phyloP scores from a whole-genome alignment of 2,329 filamentous ascomycete genomes.

The Diaporthe humulicola region DNA sequence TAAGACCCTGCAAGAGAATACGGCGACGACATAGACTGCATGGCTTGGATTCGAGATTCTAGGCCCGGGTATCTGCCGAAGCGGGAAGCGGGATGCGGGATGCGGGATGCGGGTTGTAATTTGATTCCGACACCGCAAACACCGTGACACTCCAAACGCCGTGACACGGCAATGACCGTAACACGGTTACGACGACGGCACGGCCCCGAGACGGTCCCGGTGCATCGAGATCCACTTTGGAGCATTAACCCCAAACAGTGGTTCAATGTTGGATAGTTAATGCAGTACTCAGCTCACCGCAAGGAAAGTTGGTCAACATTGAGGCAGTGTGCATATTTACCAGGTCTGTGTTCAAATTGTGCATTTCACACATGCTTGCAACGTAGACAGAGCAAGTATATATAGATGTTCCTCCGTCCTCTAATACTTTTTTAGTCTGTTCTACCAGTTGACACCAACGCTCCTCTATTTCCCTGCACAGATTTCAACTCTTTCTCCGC shows the following conservation, averaged over 20 bases:
- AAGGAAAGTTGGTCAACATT: not conserved
- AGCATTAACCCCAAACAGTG: not conserved
- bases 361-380: not conserved
- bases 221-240: not conserved
- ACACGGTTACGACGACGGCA: not conserved
- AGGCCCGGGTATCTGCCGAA: not conserved
- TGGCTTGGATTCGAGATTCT: not conserved
- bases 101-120: not conserved
- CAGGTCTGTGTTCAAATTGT: not conserved
- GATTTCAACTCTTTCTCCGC: no score
- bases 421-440: not conserved
- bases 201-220: slow-evolving; percentile 16
- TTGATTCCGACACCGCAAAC: not conserved
- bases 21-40: not conserved
- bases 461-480: no score
- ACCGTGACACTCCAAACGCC: not conserved
- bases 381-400: not conserved
- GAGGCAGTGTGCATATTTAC: not conserved
- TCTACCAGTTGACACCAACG: not conserved
- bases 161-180: not conserved
- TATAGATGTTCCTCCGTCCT: not conserved
- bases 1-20: not conserved
- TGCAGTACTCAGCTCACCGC: not conserved
- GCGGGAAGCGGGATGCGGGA: not conserved
- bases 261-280: not conserved